Base-by-base conservation (phyloP, 106 monocot genomes). In the Dioscorea alata region DNA sequence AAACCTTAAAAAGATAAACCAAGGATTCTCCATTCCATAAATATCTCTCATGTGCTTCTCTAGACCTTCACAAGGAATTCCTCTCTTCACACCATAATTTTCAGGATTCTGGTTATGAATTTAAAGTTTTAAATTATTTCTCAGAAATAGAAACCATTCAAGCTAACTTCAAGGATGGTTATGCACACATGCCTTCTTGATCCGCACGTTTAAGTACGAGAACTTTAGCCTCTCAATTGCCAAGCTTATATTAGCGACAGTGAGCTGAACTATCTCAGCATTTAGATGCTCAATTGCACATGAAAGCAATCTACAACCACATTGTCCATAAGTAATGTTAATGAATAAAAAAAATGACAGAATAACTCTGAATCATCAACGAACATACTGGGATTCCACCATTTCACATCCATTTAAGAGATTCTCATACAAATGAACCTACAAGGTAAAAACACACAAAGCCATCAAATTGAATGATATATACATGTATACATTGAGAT, bases 351-450 rank as follows among this genome's bases (percentile, higher is more conserved):
- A 54, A 54, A 5, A 5, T 54, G 15, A 54, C 19, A 5, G 19
- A 16, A 54, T 54, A 2, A 54, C 15, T 18, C 4, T 5, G 4
- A 3, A 54, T 4, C 24, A 57, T 62, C 63, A 34, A 81, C 21
- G 33, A 18, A 71, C 85, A 64, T 87, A 97, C 96, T 97, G 96
- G 58, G 96, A 97, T 80, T 97, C 96, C 64, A 97, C 92, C 89
- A 89, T 92, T 80, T 97, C 96, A 78, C 96, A 92, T 67, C 96
- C 96, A 80, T 80, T 97, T 64, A 97, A 63, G 50, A 97, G 84
- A 76, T 92, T 97, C 72, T 97, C 96, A 67, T 97, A 97, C 60
- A 97, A 74, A 80, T 97, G 89, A 33, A 92, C 92, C 96, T 97
- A 73, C 17, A 64, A 72, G 24, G 59, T 16, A 56, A 56, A 48